Evolutionary conservation across 2,329 filamentous ascomycete genomes (phyloP).

Genomic region (Pestalotiopsis sp.): DNA sequence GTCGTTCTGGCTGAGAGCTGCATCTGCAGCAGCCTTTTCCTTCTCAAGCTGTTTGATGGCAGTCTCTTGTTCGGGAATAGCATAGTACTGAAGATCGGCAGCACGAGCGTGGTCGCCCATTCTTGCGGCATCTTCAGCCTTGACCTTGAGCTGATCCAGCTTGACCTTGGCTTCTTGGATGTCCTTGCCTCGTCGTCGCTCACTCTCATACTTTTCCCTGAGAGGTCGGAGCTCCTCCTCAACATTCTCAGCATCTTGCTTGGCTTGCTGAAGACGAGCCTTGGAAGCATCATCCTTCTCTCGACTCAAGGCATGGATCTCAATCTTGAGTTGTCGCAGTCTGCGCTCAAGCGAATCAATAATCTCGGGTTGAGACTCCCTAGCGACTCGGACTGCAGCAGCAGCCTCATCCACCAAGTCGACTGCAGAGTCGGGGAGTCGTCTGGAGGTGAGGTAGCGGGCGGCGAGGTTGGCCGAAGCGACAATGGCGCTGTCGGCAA

Average conservation of each 20-base stretch:
- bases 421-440: constrained; percentile 94
- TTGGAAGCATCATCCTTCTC: constrained; percentile 95
- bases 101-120: constrained; percentile 82
- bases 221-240: constrained; percentile 90
- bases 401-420: constrained; percentile 96
- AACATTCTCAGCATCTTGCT: constrained; percentile 90
- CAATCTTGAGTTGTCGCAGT: constrained; percentile 89
- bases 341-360: constrained; percentile 93
- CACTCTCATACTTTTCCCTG: constrained; percentile 92
- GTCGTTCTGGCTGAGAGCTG: constrained; percentile 63
- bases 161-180: constrained; percentile 96
- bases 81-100: constrained; percentile 95
- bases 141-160: constrained; percentile 87
- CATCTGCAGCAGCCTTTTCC: constrained; percentile 79
- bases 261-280: constrained; percentile 77
- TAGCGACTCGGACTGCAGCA: constrained; percentile 91
- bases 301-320: constrained; percentile 91
- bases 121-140: constrained; percentile 91
- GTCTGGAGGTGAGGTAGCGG: constrained; percentile 86
- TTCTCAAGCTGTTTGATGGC: constrained; percentile 81
- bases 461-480: constrained; percentile 88
- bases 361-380: constrained; percentile 94
- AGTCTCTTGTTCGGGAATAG: constrained; percentile 87
- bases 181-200: constrained; percentile 87
- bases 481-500: constrained; percentile 91